Base-by-base conservation (phyloP, 108 stramenopile species). In the Cyclotella baltica region DNA sequence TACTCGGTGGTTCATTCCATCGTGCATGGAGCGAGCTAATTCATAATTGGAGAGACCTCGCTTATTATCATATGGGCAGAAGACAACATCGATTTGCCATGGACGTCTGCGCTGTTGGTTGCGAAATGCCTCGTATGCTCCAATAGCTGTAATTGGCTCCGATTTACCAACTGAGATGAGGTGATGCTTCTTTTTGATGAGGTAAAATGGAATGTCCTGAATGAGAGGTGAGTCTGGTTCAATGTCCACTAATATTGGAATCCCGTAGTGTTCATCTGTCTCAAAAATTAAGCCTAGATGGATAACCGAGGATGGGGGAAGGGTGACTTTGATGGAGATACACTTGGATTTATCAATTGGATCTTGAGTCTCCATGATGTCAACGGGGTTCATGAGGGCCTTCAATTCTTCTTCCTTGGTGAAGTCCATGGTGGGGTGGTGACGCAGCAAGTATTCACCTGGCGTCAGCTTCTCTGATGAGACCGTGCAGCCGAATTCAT, bases 131-230 rank as follows among this genome's bases (percentile, higher is more conserved):
- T 13, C 13, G 13, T 10, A 19, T 5, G 18, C 25, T 4, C 38
- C 65, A 8, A 40, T 5, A 25, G 8, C 65, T 67, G 65, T 67
- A 28, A 40, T 43, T 10, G 65, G 65, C 11, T 43, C 65, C 4
- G 4, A 23, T 5, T 67, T 31, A 27, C n/a, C 22, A 27, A 38
- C 40, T n/a, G 20, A 11, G 3, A 40, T 25, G 16, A 67, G 11
- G 16, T 31, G 30, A 67, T 27, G 13, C 16, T 43, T 38, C 16
- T 23, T n/a, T 20, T 27, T n/a, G 18, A 23, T 25, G 28, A 11
- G 27, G 19, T 27, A 23, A 11, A 38, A 8, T 25, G 65, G 65
- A 18, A 67, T 67, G 46, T 43, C 4, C 4, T 4, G 4, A 37
- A 25, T 40, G 23, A 67, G 25, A 23, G 46, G 11, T 35, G 65